phyloP scores from a whole-genome alignment of 1,139 yeast species.

The Kurtzmaniella quercitrusa region DNA sequence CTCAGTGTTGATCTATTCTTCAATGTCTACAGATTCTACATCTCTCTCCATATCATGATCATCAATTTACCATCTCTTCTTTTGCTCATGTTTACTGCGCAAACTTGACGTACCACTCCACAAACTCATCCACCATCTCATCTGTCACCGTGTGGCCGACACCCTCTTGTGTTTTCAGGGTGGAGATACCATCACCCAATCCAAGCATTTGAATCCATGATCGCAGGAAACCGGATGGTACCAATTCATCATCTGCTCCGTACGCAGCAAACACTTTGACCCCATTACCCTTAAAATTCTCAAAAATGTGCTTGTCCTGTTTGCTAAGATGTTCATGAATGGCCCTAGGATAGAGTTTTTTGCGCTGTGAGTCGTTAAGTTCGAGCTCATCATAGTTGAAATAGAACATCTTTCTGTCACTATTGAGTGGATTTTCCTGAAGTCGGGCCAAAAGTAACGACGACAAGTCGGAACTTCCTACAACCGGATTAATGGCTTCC shows the following conservation, averaged over 20 bases:
- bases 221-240: slow-evolving; percentile 31
- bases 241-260: slow-evolving; percentile 35
- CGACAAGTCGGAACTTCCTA: slow-evolving; percentile 45
- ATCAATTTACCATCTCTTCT: no score
- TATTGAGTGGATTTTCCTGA: slow-evolving; percentile 10
- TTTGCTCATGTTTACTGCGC: no score
- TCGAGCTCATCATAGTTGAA: slow-evolving; percentile 33
- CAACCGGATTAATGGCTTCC: slow-evolving; percentile 40
- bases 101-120: slow-evolving; percentile 27
- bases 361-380: slow-evolving; percentile 23
- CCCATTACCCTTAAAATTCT: slow-evolving; percentile 29
- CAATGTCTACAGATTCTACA: no score
- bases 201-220: slow-evolving; percentile 33
- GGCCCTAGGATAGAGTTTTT: slow-evolving; percentile 28
- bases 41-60: no score
- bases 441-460: slow-evolving; percentile 40
- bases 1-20: no score
- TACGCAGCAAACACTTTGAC: slow-evolving; percentile 36
- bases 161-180: slow-evolving; percentile 26
- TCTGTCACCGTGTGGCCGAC: slow-evolving; percentile 34
- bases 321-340: slow-evolving; percentile 30
- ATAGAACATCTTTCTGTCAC: slow-evolving; percentile 29
- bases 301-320: slow-evolving; percentile 31
- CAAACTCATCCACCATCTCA: slow-evolving; percentile 33
- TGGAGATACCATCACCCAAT: slow-evolving; percentile 24